Conservation (phyloP, 1,284 basidiomycete species). For the Ustilago nuda region DNA sequence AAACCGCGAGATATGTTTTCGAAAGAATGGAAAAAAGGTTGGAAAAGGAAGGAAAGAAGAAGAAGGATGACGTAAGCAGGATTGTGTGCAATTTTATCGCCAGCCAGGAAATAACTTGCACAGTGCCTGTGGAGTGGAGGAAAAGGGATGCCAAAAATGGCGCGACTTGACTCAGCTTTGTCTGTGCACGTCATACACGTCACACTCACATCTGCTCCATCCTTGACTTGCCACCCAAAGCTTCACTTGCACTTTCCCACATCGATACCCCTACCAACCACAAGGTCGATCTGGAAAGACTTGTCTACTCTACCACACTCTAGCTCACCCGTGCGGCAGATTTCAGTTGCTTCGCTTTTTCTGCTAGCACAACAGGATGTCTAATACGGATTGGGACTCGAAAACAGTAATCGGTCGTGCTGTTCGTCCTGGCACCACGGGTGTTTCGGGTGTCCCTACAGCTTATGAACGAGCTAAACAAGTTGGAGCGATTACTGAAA, state of each 20-base stretch:
- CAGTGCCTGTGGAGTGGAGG: not conserved
- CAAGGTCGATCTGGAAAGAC: too few relatives aligned
- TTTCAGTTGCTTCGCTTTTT: not conserved
- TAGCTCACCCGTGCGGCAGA: not conserved
- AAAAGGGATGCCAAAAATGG: not conserved
- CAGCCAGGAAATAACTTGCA: not conserved
- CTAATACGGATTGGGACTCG: conserved; percentile 58
- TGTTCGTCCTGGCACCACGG: conserved; percentile 72
- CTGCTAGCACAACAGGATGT: conserved; percentile 22
- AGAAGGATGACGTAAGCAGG: conserved; percentile 11
- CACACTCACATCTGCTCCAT: not conserved
- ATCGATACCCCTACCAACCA: not conserved
- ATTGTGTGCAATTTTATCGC: not conserved
- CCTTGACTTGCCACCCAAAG: not conserved
- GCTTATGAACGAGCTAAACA: conserved; percentile 69
- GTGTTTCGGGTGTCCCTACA: conserved; percentile 75
- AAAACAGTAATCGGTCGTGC: conserved; percentile 80
- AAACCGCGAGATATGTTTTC: too few relatives aligned
- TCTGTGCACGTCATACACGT: not conserved
- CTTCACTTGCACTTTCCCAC: not conserved
- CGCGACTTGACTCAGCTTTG: not conserved
- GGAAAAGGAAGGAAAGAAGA: conserved; percentile 14
- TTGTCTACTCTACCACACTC: not conserved
- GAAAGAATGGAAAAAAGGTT: not conserved
- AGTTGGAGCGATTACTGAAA: conserved; percentile 71